Conservation (phyloP, 176 grass and related monocot species). For the Elymus sibiricus region DNA sequence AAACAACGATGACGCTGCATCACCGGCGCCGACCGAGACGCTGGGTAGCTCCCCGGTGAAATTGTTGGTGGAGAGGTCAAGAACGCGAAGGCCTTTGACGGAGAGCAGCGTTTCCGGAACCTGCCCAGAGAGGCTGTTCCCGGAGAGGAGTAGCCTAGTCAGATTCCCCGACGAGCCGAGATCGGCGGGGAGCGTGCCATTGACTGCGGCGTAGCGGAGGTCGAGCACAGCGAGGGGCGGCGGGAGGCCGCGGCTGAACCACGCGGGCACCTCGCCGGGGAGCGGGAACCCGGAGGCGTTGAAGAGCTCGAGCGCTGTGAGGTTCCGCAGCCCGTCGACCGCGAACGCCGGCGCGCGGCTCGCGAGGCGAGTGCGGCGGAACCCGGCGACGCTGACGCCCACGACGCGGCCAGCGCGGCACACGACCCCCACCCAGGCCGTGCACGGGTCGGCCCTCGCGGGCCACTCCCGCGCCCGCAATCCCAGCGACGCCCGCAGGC, state of each 20-base stretch:
- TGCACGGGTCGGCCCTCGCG: constrained; percentile 51
- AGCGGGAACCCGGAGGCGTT: constrained; percentile 83
- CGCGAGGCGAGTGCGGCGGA: constrained; percentile 60
- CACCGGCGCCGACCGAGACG: neutral
- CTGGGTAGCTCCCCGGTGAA: constrained; percentile 47
- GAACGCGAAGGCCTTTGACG: constrained; percentile 21
- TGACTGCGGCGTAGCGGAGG: constrained; percentile 45
- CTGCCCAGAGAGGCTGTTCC: constrained; percentile 45
- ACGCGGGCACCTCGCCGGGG: constrained; percentile 56
- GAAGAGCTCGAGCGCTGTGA: constrained; percentile 60
- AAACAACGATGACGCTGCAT: neutral
- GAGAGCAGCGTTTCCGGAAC: constrained; percentile 48
- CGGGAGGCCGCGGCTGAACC: constrained; percentile 52
- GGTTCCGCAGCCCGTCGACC: constrained; percentile 44
- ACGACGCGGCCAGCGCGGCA: constrained; percentile 75
- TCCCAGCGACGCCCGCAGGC: constrained; percentile 65
- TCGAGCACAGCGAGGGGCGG: constrained; percentile 49
- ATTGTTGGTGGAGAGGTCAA: constrained; percentile 79
- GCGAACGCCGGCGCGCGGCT: constrained; percentile 20
- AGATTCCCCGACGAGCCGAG: constrained; percentile 57
- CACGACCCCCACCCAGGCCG: constrained; percentile 46
- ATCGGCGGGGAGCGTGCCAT: constrained; percentile 47
- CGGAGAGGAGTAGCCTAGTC: constrained; percentile 32
- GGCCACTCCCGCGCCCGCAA: constrained; percentile 76
- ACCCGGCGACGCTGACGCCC: constrained; percentile 44